phyloP scores from a whole-genome alignment of 495 filamentous ascomycete genomes.

The Glonium stellatum region DNA sequence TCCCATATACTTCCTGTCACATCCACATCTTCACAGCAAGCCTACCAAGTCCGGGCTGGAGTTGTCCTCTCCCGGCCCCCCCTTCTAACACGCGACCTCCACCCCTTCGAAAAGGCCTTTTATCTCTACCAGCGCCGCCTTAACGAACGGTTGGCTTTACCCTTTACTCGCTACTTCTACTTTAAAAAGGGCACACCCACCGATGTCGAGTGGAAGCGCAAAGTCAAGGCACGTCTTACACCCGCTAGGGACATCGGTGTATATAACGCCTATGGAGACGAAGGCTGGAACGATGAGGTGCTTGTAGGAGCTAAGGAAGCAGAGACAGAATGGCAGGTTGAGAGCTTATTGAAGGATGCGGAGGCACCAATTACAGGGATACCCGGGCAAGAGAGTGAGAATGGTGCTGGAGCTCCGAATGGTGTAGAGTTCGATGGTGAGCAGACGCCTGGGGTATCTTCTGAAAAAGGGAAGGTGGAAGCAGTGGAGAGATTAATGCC shows the following conservation, averaged over 20 bases:
- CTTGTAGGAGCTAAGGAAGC: conserved; percentile 61
- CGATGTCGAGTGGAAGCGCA: conserved; percentile 85
- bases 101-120: conserved; percentile 82
- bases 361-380: conserved; percentile 47
- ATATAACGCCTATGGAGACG: conserved; percentile 71
- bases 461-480: conserved; percentile 46
- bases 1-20: conserved; percentile 27
- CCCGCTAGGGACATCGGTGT: conserved; percentile 75
- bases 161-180: conserved; percentile 91
- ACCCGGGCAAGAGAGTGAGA: conserved; percentile 7
- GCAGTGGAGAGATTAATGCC: conserved; percentile 64
- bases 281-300: conserved; percentile 89
- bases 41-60: conserved; percentile 66
- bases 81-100: conserved; percentile 72
- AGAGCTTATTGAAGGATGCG: conserved; percentile 67
- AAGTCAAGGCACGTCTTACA: conserved; percentile 65
- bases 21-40: conserved; percentile 35
- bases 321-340: conserved; percentile 53
- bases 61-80: conserved; percentile 86
- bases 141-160: conserved; percentile 83
- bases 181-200: conserved; percentile 84
- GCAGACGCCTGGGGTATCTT: conserved; percentile 21
- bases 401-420: conserved; percentile 42
- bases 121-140: conserved; percentile 96
- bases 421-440: conserved; percentile 52